Evolutionary conservation across 495 filamentous ascomycete species (phyloP), one percentile per base, ranked within the genome.

Genomic region (Aspergillus egyptiacus): DNA sequence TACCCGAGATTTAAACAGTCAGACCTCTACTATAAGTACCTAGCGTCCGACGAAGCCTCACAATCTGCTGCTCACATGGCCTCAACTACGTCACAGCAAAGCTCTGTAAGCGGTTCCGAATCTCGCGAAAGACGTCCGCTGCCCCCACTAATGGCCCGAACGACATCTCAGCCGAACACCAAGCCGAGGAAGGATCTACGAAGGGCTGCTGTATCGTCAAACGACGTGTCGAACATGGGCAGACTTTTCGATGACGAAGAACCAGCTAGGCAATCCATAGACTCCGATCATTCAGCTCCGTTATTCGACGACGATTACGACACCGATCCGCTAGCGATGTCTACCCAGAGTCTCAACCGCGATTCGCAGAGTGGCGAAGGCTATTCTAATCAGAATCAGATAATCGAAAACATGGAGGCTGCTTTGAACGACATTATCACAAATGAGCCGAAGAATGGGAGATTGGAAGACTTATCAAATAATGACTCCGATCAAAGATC

Each of bases 381-480:
- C 19, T 66, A 69, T 37, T 59, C 63, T 25, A 69, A 61, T 20
- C 68, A 80, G 52, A 73, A 65, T 15, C 60, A 74, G 55, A 72
- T 95, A 25, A 88, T 99, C 14, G 81, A 95, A 67, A 93, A 88
- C 0, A 90, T 99, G 86, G 89, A 96, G 64, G 83, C 82, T 42
- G 93, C 93, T 37, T 71, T 99, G n/a, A 95, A 86, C 57, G 86
- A 90, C 53, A 99, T 99, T 43, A 87, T 99, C 64, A 89, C 89
- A 48, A 82, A 88, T 46, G 77, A 85, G 38, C 74, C 78, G 1
- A 83, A 81, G 36, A 80, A 78, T 11, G 77, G 81, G 41, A 78
- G 77, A 44, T 68, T 75, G 1, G 84, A 88, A 47, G 84, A 86
- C 38, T 56, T 82, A 54, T 73, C 73, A 18, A 70, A 74, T 31